Conservation (phyloP, 2,329 filamentous ascomycete genomes). For the Fusarium annulatum region DNA sequence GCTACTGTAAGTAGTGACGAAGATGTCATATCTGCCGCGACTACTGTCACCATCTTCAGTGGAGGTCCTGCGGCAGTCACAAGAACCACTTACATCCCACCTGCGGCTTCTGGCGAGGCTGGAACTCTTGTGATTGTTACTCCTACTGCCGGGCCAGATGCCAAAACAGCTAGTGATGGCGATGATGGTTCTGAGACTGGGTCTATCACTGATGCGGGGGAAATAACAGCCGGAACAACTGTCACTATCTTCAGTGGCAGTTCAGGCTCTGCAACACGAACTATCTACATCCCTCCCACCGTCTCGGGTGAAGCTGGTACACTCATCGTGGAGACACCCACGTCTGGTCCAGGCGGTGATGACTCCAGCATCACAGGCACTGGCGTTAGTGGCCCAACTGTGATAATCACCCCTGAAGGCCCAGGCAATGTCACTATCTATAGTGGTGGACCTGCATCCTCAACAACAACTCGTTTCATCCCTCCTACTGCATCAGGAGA, state of each 20-base stretch:
- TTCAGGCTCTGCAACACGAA: background rate
- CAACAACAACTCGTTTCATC: background rate
- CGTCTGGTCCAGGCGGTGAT: background rate
- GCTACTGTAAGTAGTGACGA: background rate
- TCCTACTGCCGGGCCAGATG: background rate
- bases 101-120: background rate
- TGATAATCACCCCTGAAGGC: background rate
- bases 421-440: slow-evolving; percentile 13
- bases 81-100: background rate
- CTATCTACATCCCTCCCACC: slow-evolving; percentile 5
- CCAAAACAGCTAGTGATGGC: accelerated
- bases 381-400: background rate
- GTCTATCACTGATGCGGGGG: accelerated
- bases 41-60: slow-evolving; percentile 1
- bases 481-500: background rate
- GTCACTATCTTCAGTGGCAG: slow-evolving; percentile 7
- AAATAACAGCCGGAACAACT: background rate
- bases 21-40: background rate
- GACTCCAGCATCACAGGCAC: background rate
- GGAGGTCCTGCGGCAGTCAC: background rate
- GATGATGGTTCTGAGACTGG: background rate
- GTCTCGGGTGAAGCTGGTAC: background rate
- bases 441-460: background rate
- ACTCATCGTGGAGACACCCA: background rate
- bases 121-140: background rate